Evolutionary conservation across 139 green algal genomes (phyloP), one percentile per base, ranked within the genome.

Genomic region (Chlamydomonas eustigma): DNA sequence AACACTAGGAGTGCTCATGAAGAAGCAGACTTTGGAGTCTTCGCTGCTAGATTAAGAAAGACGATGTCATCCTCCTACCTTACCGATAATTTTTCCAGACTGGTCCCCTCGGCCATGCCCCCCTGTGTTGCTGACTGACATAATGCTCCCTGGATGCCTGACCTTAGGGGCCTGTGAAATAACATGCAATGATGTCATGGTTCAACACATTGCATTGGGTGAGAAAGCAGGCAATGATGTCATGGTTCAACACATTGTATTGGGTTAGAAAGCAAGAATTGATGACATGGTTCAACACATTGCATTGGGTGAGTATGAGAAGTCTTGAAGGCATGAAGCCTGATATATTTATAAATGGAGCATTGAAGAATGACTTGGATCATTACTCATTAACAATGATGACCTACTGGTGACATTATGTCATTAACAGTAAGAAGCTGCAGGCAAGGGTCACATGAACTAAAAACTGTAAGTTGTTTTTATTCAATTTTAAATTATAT

Each of bases 21-120:
- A n/a, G n/a, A n/a, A n/a, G n/a, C n/a, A n/a, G n/a, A n/a, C n/a
- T n/a, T n/a, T n/a, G n/a, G n/a, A n/a, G n/a, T n/a, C n/a, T n/a
- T n/a, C n/a, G n/a, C n/a, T n/a, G n/a, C n/a, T n/a, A n/a, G n/a
- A n/a, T n/a, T n/a, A 5, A 22, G 18, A 5, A 22, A 12, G 31
- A 33, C 34, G 4, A 22, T 3, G 24, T 34, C 50, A 63, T 24
- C 18, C 50, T 63, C 22, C 50, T 5, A 2, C 25, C 71, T 73
- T 64, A 80, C 84, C 87, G 4, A 91, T 80, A 73, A 89, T 87
- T 5, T 74, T 67, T 1, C 87, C 87, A 1, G 1, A 31, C 78
- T 91, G 87, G 8, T 76, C 87, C 1, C 87, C 87, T 28, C 87
- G 79, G 3, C 87, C 87, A 63, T 91, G 87, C 0, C 87, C 87